Evolutionary conservation across 208 protist species (phyloP).

Genomic region (Acanthamoeba rhysodes): DNA sequence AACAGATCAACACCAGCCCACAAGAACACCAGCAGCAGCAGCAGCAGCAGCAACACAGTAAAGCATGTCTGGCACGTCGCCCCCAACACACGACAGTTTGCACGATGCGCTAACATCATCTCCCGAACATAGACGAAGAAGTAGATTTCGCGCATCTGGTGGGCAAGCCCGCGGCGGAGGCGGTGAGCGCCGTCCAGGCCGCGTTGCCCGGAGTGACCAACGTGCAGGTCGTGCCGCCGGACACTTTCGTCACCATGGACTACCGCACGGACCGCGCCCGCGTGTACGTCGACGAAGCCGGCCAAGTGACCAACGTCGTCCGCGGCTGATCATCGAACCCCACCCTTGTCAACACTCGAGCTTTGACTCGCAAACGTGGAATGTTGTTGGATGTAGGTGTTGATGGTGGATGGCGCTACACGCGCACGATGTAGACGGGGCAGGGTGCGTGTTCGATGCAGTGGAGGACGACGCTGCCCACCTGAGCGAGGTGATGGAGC

Average conservation of each 20-base stretch:
- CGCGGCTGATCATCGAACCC: neutral
- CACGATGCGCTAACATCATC: too few species aligned
- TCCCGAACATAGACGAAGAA: too few species aligned
- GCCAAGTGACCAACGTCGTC: neutral
- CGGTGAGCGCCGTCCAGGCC: neutral
- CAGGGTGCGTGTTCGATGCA: neutral
- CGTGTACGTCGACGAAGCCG: neutral
- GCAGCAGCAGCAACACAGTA: too few species aligned
- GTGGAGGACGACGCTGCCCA: slow-evolving; percentile 30
- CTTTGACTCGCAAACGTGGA: too few species aligned
- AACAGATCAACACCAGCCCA: too few species aligned
- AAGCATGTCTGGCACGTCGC: too few species aligned
- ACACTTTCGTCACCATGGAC: slow-evolving; percentile 63
- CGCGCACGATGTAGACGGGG: slow-evolving; percentile 23
- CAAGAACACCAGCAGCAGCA: too few species aligned
- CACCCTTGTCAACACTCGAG: too few species aligned
- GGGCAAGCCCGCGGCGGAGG: neutral
- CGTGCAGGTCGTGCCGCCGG: slow-evolving; percentile 7
- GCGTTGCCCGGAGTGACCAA: neutral
- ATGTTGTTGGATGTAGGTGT: neutral
- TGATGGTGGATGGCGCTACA: neutral
- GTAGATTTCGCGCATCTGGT: slow-evolving; percentile 22
- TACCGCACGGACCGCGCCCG: neutral
- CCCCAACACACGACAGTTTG: too few species aligned
- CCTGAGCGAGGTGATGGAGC: neutral